phyloP scores from a whole-genome alignment of 2,329 filamentous ascomycete species.

The Fusarium anguioides region DNA sequence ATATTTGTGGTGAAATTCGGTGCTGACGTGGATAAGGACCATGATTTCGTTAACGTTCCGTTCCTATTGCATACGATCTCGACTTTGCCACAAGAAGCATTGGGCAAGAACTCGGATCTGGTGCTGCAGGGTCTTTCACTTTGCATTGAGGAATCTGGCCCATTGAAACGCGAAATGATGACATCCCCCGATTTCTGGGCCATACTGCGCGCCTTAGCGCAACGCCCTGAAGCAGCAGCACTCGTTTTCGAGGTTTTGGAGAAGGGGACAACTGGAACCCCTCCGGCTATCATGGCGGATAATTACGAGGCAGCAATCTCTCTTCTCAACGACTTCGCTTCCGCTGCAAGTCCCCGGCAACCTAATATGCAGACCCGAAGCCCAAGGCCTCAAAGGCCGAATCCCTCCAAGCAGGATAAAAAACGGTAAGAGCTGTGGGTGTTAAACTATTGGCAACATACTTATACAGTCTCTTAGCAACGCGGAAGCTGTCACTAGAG shows the following conservation, averaged over 20 bases:
- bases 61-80: slow-evolving; percentile 93
- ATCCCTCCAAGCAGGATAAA: slow-evolving; percentile 40
- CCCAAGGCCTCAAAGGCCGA: slow-evolving; percentile 53
- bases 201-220: slow-evolving; percentile 80
- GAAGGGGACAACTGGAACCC: slow-evolving; percentile 76
- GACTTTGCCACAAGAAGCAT: slow-evolving; percentile 80
- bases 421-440: slow-evolving; percentile 39
- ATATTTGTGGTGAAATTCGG: not conserved
- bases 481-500: slow-evolving; percentile 74
- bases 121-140: slow-evolving; percentile 82
- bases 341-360: slow-evolving; percentile 79
- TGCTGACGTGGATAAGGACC: slow-evolving; percentile 67
- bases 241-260: slow-evolving; percentile 90
- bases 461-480: slow-evolving; percentile 40
- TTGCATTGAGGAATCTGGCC: slow-evolving; percentile 81
- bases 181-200: slow-evolving; percentile 98
- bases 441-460: not conserved
- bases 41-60: slow-evolving; percentile 91
- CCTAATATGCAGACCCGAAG: slow-evolving; percentile 76
- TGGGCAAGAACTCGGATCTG: slow-evolving; percentile 80
- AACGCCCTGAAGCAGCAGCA: slow-evolving; percentile 75
- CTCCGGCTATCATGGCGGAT: slow-evolving; percentile 88
- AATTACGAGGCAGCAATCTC: slow-evolving; percentile 92
- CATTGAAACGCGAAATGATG: slow-evolving; percentile 90
- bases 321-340: slow-evolving; percentile 90